These are phyloP conservation scores for Pulveroboletus sp. DNA, from an alignment of 768 basidiomycete genomes.

Conservation along the genomic window DNA sequence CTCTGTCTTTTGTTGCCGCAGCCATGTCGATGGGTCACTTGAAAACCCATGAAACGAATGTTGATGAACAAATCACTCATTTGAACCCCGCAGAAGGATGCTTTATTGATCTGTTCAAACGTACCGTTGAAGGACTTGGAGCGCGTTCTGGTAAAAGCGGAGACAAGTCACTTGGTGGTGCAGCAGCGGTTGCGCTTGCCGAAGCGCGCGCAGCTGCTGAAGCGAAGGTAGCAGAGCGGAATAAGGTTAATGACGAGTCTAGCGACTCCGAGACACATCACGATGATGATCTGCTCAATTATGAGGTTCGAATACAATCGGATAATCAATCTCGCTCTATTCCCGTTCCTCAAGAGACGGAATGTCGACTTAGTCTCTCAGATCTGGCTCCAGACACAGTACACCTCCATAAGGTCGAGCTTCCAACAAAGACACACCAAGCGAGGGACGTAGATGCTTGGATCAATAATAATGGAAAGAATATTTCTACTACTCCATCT, in stretches of 20 bases:
- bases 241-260: slow-evolving; percentile 40
- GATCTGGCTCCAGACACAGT: slow-evolving; percentile 49
- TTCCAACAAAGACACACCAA: slow-evolving; percentile 17
- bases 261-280: slow-evolving; percentile 25
- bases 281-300: slow-evolving; percentile 5
- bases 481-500: slow-evolving; percentile 53
- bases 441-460: slow-evolving; percentile 3
- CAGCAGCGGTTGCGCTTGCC: slow-evolving; percentile 51
- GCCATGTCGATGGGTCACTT: neutral
- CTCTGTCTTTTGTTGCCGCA: neutral
- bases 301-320: neutral
- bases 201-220: slow-evolving; percentile 65
- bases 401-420: slow-evolving; percentile 12
- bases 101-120: slow-evolving; percentile 63
- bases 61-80: slow-evolving; percentile 9
- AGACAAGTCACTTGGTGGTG: slow-evolving; percentile 58
- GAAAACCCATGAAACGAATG: slow-evolving; percentile 26
- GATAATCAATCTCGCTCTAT: neutral
- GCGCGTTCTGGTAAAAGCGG: slow-evolving; percentile 52
- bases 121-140: slow-evolving; percentile 64
- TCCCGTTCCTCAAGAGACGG: slow-evolving; percentile 3
- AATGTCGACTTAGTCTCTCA: slow-evolving; percentile 50
- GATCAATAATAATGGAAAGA: slow-evolving; percentile 26
- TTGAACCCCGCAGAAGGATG: slow-evolving; percentile 33
- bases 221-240: slow-evolving; percentile 62